Evolutionary conservation across 441 rosid species (phyloP).

Genomic region (Gossypium davidsonii): DNA sequence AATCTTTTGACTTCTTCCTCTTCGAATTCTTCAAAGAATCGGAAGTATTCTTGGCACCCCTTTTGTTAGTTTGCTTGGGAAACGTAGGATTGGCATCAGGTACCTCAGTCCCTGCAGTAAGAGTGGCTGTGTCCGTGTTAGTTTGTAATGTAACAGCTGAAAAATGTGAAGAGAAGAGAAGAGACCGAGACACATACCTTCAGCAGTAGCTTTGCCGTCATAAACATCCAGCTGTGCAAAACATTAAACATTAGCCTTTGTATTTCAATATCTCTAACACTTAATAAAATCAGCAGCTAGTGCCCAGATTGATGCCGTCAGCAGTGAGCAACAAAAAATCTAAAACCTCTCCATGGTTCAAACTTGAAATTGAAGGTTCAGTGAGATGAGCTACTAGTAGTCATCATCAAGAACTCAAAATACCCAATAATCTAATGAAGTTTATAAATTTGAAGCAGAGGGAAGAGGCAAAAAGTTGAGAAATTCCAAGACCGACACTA

Average conservation of each 20-base stretch:
- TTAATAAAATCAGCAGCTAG: background rate
- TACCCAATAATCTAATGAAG: no score
- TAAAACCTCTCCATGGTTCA: no score
- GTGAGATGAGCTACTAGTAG: no score
- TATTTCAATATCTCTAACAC: background rate
- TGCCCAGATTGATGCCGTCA: background rate
- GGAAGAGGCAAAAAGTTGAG: no score
- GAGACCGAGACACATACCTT: slow-evolving; percentile 38
- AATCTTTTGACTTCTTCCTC: slow-evolving; percentile 55
- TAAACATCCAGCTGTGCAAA: slow-evolving; percentile 64
- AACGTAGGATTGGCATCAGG: slow-evolving; percentile 25
- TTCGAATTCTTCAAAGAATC: slow-evolving; percentile 32
- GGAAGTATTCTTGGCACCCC: slow-evolving; percentile 32
- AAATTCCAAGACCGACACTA: background rate
- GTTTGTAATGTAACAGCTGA: background rate
- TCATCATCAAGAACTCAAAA: no score
- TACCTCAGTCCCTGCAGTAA: slow-evolving; percentile 31
- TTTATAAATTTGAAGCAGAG: no score
- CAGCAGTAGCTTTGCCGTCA: slow-evolving; percentile 73
- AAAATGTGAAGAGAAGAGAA: background rate
- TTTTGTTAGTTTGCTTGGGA: slow-evolving; percentile 39
- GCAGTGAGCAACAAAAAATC: no score
- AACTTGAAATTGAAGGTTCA: no score
- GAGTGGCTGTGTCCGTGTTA: background rate
- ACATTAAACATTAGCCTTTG: background rate